phyloP scores from a whole-genome alignment of 2,329 filamentous ascomycete genomes.

The Epichloe scottii region DNA sequence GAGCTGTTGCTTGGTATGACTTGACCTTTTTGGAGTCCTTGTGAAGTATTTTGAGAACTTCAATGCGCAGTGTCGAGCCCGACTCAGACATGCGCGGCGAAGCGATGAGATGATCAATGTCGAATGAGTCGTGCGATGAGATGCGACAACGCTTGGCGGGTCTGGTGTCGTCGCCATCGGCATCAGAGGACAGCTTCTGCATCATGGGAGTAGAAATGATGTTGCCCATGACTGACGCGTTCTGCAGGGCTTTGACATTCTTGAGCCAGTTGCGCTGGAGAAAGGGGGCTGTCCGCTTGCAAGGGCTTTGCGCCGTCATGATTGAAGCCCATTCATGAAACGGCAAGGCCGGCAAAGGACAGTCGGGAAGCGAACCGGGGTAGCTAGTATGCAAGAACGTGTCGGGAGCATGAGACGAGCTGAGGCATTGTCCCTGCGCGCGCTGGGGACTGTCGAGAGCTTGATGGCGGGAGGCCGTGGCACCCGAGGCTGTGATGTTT shows the following conservation, averaged over 20 bases:
- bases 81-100: constrained; percentile 19
- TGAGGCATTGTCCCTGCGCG: constrained; percentile 7
- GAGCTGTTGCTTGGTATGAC: constrained; percentile 16
- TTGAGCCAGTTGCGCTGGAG: constrained; percentile 42
- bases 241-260: constrained; percentile 31
- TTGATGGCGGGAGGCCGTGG: background rate
- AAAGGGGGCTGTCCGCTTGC: constrained; percentile 38
- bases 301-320: constrained; percentile 37
- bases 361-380: background rate
- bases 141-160: constrained; percentile 39
- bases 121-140: constrained; percentile 23
- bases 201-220: constrained; percentile 24
- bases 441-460: background rate
- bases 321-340: constrained; percentile 24
- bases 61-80: constrained; percentile 35
- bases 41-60: constrained; percentile 40
- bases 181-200: constrained; percentile 21
- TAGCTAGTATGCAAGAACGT: background rate
- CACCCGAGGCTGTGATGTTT: background rate
- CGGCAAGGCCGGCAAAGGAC: constrained; percentile 4
- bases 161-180: constrained; percentile 25
- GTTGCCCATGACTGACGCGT: constrained; percentile 29
- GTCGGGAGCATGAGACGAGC: constrained; percentile 4
- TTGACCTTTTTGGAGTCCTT: constrained; percentile 29
- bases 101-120: constrained; percentile 21